phyloP scores from a whole-genome alignment of 179 eudicot species.

The Sideroxylon spinosum region DNA sequence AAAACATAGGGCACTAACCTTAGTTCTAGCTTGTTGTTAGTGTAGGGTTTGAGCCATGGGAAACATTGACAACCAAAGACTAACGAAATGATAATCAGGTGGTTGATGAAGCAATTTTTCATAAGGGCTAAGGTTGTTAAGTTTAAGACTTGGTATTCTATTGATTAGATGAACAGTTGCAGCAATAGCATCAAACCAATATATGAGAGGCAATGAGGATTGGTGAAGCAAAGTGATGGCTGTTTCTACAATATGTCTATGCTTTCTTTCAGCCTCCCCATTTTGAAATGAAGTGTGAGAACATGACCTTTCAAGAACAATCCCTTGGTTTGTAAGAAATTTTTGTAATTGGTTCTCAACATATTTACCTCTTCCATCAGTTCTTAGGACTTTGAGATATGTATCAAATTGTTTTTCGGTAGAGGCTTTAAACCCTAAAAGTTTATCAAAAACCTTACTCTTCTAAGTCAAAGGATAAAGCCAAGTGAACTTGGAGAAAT shows the following conservation, averaged over 20 bases:
- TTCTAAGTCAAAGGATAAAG: not conserved
- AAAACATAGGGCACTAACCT: not conserved
- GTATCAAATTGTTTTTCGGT: not conserved
- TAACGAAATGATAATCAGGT: not conserved
- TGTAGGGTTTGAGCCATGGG: not conserved
- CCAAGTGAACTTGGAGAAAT: not conserved
- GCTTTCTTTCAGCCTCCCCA: not conserved
- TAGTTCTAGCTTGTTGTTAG: not conserved
- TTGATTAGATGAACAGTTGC: no score
- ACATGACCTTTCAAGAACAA: not conserved
- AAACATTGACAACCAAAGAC: not conserved
- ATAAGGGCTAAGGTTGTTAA: not conserved
- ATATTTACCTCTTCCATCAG: not conserved
- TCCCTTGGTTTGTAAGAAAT: not conserved
- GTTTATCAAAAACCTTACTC: not conserved
- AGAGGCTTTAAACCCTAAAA: not conserved
- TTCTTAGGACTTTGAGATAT: no score
- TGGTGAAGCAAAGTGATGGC: no score
- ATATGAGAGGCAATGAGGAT: no score
- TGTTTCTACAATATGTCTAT: no score
- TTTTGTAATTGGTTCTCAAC: no score
- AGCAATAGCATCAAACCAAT: no score
- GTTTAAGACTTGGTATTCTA: not conserved
- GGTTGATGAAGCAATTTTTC: not conserved
- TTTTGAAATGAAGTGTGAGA: not conserved